Base-by-base conservation (phyloP, 1,139 yeast species). In the Pichia kudriavzevii region DNA sequence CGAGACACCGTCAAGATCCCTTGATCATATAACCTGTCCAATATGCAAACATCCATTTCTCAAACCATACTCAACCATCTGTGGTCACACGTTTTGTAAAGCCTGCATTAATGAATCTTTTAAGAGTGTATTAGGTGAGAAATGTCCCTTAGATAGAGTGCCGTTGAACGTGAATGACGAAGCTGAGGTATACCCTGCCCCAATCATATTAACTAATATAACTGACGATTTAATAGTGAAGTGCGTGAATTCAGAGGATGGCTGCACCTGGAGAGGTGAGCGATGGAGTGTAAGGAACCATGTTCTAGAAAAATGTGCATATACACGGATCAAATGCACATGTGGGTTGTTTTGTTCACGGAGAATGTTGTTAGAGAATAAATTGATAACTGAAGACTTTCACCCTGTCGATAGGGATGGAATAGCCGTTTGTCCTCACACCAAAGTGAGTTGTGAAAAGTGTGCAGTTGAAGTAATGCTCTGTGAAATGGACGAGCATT, bases 81-180 rank as follows among this genome's bases (percentile, higher is more conserved):
- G 81, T 57, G 79, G 79, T 1, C 80, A 74, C 47, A 73, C 79
- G 0, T 74, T 72, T 47, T 75, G 79, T 49, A 61, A 60, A 40
- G 67, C 60, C 22, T 75, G 80, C 44, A 62, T 74, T 11, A 50
- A 52, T 36, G 77, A 71, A 48, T 66, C 72, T 40, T 56, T 72
- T 26, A 66, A 60, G 31, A 47, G 54, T 22, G 47, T 51, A 4
- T 42, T 56, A 12, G 58, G 56, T 5, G 67, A 70, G 23, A 60
- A 63, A 32, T 79, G 87, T 52, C 85, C 87, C 0, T 60, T 79
- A 21, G 87, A 79, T 56, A 58, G 87, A 32, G 72, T 72, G 2
- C 67, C 70, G 2, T 45, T 75, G 61, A 14, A 34, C n/a, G 18
- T 32, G 14, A 32, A 28, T 14, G 30, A 34, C 2, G 53, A 62